phyloP scores from a whole-genome alignment of 2,329 filamentous ascomycete genomes.

The Exophiala mesophila region DNA sequence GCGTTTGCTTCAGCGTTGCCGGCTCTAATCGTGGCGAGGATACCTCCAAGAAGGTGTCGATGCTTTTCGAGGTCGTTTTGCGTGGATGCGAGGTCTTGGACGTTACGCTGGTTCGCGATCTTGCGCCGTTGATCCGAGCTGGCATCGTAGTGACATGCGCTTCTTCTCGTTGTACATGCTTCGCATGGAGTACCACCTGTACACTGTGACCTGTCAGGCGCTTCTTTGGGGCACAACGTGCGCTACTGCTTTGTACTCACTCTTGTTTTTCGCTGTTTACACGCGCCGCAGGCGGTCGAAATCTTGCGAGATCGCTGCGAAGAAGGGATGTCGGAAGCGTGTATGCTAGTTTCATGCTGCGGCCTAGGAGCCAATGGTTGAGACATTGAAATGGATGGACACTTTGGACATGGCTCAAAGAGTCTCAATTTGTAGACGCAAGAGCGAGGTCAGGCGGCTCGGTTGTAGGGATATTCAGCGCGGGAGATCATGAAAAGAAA shows the following conservation, averaged over 20 bases:
- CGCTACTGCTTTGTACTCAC: too few relatives aligned
- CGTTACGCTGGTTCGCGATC: slow-evolving; percentile 25
- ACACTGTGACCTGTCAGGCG: slow-evolving; percentile 16
- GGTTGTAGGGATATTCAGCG: too few relatives aligned
- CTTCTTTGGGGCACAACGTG: neutral
- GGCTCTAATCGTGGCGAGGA: slow-evolving; percentile 23
- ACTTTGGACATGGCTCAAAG: too few relatives aligned
- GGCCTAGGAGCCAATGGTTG: slow-evolving; percentile 23
- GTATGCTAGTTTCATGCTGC: neutral
- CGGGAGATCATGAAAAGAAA: too few relatives aligned
- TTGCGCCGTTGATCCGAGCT: slow-evolving; percentile 26
- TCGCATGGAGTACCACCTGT: slow-evolving; percentile 24
- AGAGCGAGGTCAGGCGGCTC: too few relatives aligned
- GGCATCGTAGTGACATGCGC: slow-evolving; percentile 24
- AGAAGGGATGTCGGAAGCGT: neutral
- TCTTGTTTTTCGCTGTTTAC: slow-evolving; percentile 26
- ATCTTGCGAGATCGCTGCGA: slow-evolving; percentile 24
- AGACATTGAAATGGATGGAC: slow-evolving; percentile 24
- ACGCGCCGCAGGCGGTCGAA: slow-evolving; percentile 26
- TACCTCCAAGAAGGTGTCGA: slow-evolving; percentile 24
- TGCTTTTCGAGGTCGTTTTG: slow-evolving; percentile 21
- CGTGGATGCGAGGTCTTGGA: slow-evolving; percentile 23
- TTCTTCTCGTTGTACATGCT: slow-evolving; percentile 22
- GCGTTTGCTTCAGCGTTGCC: slow-evolving; percentile 15
- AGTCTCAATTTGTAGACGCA: too few relatives aligned